Conservation (phyloP, 805 yeast genomes). For the Candida dajiaensis region DNA sequence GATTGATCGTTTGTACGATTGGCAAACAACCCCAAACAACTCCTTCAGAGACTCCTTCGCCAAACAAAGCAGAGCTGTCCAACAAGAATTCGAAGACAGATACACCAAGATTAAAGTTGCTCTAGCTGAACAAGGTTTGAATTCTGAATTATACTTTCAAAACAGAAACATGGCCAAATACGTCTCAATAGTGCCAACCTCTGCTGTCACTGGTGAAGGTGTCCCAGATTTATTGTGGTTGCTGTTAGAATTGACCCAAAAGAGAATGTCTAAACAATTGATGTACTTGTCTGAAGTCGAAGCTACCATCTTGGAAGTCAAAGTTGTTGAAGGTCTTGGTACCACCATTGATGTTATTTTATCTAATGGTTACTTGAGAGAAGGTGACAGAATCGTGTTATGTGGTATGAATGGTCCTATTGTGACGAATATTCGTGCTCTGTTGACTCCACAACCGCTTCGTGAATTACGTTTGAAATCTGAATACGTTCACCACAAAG, state of each 20-base stretch:
- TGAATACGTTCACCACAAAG: constrained; percentile 94
- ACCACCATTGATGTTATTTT: constrained; percentile 96
- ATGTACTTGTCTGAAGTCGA: constrained; percentile 92
- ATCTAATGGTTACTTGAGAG: constrained; percentile 92
- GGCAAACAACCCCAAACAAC: constrained; percentile 88
- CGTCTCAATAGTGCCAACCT: constrained; percentile 96
- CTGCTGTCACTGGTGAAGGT: constrained; percentile 99
- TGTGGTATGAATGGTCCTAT: constrained; percentile 99
- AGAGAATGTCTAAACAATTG: constrained; percentile 97
- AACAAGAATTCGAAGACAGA: constrained; percentile 87
- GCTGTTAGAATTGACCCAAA: constrained; percentile 90
- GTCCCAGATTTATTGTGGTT: constrained; percentile 97
- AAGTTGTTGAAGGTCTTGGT: constrained; percentile 97
- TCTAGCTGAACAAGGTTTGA: constrained; percentile 95
- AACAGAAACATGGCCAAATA: constrained; percentile 90
- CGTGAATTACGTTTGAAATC: constrained; percentile 95
- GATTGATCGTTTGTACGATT: constrained; percentile 94
- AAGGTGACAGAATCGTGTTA: constrained; percentile 91
- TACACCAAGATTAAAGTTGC: constrained; percentile 81
- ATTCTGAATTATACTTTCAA: constrained; percentile 93
- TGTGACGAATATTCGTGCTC: constrained; percentile 91
- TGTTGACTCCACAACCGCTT: constrained; percentile 95
- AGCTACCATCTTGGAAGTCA: constrained; percentile 95
- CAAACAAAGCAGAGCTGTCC: constrained; percentile 77
- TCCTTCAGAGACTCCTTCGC: constrained; percentile 92